Evolutionary conservation across 306 rosid species (phyloP), one percentile per base, ranked within the genome.

Genomic region (Castanea sativa): DNA sequence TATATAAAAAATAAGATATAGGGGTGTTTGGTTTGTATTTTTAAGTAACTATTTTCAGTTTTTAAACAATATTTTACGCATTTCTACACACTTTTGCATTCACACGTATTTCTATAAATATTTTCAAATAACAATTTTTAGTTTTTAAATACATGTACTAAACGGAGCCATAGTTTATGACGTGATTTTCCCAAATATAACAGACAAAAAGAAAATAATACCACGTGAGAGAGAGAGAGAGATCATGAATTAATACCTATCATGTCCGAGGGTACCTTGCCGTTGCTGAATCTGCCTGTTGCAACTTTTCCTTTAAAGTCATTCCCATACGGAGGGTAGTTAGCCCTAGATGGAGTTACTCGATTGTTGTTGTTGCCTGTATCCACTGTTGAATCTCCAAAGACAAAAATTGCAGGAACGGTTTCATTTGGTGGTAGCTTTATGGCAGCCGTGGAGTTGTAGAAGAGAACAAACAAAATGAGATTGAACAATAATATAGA

Each of bases 371-470:
- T 88, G 72, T 75, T 88, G 76, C 91, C 91, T 1, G 91, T 85
- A 45, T 85, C 91, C 65, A 88, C 85, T 51, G 85, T 85, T 3
- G 91, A 88, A 20, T 88, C 91, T 18, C 91, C 91, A 21, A 88
- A 88, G 15, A 78, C 83, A 1, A 85, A 57, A 2, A 85, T 27
- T 0, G 89, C 91, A 5, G 91, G 89, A 15, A 78, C 1, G 3
- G 72, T 29, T 69, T 53, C 63, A 19, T 78, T 76, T 14, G 80
- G 80, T 21, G 91, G 91, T 1, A 88, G 73, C 49, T 72, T 45
- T 41, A n/a, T 6, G 11, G 2, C 4, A 56, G 43, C 73, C 79
- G 27, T 21, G 7, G 64, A 3, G 2, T 16, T 25, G 38, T 27
- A 32, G 51, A 51, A 65, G 15, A 76, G 5, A 70, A 74, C 81